Percentiles rank a stretch among this genome's conserved stretches.
Conservation (phyloP, 2,329 filamentous ascomycete genomes). For the Scedosporium aurantiacum region DNA sequence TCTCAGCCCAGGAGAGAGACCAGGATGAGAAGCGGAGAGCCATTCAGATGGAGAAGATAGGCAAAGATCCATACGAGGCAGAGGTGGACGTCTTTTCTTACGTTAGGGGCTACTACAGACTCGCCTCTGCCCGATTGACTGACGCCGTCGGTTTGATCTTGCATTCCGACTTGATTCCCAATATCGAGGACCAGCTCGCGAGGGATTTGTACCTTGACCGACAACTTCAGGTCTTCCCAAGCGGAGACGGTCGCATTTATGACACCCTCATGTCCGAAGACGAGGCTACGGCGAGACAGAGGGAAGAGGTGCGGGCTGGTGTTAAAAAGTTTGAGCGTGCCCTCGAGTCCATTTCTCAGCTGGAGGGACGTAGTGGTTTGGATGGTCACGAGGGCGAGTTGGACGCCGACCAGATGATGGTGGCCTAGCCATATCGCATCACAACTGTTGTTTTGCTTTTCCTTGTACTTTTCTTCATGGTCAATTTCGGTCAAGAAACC, state of each 20-base stretch:
- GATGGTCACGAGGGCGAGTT: background rate
- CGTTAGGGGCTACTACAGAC: conserved; percentile 58
- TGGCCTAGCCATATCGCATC: background rate
- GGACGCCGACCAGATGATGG: background rate
- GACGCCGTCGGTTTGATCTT: conserved; percentile 41
- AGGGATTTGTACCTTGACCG: conserved; percentile 28
- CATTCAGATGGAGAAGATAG: conserved; percentile 35
- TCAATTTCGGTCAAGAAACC: too few species aligned
- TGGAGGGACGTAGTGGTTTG: conserved; percentile 7
- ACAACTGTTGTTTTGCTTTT: background rate
- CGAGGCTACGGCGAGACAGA: conserved; percentile 25
- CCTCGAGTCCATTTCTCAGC: conserved; percentile 28
- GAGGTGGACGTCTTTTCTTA: conserved; percentile 54
- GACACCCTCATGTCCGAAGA: conserved; percentile 39
- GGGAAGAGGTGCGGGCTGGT: conserved; percentile 31
- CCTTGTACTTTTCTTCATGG: too few species aligned
- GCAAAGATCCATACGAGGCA: conserved; percentile 42
- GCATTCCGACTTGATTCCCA: conserved; percentile 36
- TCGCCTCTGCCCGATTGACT: conserved; percentile 53
- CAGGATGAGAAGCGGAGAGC: conserved; percentile 32
- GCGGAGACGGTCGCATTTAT: conserved; percentile 21
- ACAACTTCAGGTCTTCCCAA: conserved; percentile 28
- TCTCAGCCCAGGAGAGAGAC: conserved; percentile 36
- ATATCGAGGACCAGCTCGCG: conserved; percentile 25
- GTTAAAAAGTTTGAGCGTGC: conserved; percentile 35